phyloP scores from a whole-genome alignment of 2,329 filamentous ascomycete species.

The Aspergillus sp. region DNA sequence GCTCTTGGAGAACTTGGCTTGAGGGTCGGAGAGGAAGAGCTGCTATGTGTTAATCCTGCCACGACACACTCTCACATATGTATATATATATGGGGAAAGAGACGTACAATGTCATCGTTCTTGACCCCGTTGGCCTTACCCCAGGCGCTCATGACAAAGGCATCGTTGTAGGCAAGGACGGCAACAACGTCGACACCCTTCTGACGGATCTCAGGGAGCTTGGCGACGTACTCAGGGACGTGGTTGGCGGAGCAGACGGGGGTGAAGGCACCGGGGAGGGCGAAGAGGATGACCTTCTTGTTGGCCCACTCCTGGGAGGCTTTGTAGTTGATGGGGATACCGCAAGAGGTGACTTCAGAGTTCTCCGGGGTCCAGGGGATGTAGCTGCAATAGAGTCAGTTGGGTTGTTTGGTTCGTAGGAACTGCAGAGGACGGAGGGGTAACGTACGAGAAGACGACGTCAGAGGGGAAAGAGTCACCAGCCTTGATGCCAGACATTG shows the following conservation, averaged over 20 bases:
- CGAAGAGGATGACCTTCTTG: conserved; percentile 65
- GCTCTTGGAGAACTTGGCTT: conserved; percentile 65
- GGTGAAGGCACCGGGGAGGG: conserved; percentile 70
- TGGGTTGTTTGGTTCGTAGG: too few species aligned
- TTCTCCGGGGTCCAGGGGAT: conserved; percentile 66
- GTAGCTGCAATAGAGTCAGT: conserved; percentile 46
- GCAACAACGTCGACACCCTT: conserved; percentile 79
- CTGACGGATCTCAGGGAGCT: conserved; percentile 59
- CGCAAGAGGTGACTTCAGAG: conserved; percentile 63
- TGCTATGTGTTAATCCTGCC: conserved; percentile 14
- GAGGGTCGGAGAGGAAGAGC: conserved; percentile 70
- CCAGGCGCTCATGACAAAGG: conserved; percentile 82
- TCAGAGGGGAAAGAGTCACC: conserved; percentile 77
- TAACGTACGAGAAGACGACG: conserved; percentile 63
- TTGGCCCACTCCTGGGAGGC: conserved; percentile 66
- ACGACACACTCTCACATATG: too few species aligned
- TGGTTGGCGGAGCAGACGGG: conserved; percentile 76
- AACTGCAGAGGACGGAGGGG: not conserved
- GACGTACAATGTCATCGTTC: conserved; percentile 57
- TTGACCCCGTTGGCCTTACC: conserved; percentile 76
- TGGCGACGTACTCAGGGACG: conserved; percentile 70
- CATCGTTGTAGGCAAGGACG: conserved; percentile 76
- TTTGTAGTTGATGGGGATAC: conserved; percentile 67
- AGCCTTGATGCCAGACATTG: conserved; percentile 62
- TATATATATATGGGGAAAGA: not conserved